Percentiles rank a stretch among this genome's conserved stretches.
Conservation (phyloP, 108 stramenopile species). For the Epipyxis sp. region DNA sequence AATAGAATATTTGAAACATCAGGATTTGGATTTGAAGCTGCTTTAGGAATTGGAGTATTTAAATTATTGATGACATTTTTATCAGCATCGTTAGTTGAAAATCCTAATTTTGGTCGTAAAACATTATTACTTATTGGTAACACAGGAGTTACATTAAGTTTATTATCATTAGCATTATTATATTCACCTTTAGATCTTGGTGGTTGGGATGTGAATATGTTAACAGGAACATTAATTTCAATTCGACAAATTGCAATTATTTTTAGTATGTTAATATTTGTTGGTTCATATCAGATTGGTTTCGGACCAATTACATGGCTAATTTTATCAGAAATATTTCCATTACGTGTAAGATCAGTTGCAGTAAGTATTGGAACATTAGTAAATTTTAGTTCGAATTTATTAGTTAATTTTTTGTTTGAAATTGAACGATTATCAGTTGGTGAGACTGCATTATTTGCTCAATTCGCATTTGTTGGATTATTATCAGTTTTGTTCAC, state of each 20-base stretch:
- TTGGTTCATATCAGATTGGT: neutral
- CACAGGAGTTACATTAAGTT: neutral
- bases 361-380: neutral
- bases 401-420: neutral
- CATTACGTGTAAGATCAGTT: neutral
- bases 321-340: neutral
- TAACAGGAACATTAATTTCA: neutral
- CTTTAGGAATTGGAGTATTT: constrained; percentile 60
- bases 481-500: neutral
- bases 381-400: neutral
- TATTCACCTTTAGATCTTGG: neutral
- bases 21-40: constrained; percentile 39
- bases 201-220: too few species aligned
- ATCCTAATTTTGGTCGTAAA: constrained; percentile 42
- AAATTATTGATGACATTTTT: constrained; percentile 63
- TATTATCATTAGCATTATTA: neutral
- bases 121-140: constrained; percentile 56
- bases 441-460: neutral
- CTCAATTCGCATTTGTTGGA: neutral
- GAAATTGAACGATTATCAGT: neutral
- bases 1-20: neutral
- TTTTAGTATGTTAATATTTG: neutral
- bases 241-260: neutral
- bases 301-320: neutral
- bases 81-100: constrained; percentile 59